Evolutionary conservation across 1,139 yeast genomes (phyloP).

Genomic region (Kazachstania sp.): DNA sequence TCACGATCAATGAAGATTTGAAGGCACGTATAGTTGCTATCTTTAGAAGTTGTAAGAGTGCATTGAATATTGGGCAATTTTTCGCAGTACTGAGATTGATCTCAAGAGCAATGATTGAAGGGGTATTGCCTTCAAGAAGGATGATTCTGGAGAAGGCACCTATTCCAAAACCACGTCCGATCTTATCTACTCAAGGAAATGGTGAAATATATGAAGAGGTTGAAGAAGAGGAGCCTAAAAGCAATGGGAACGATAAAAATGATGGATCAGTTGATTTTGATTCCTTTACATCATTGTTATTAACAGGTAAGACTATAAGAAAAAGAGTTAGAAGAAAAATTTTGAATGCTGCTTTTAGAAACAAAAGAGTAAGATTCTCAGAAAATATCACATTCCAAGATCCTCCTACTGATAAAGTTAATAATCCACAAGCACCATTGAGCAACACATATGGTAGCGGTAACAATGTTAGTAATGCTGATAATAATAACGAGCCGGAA

Average conservation of each 20-base stretch:
- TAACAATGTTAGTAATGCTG: slow-evolving; percentile 5
- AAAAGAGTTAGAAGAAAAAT: slow-evolving; percentile 31
- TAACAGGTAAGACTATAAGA: slow-evolving; percentile 53
- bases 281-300: slow-evolving; percentile 61
- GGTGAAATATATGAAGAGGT: slow-evolving; percentile 29
- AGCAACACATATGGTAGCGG: slow-evolving; percentile 6
- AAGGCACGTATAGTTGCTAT: slow-evolving; percentile 42
- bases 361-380: slow-evolving; percentile 61
- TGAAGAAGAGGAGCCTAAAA: slow-evolving; percentile 16
- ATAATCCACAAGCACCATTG: neutral
- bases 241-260: slow-evolving; percentile 20
- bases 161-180: slow-evolving; percentile 62
- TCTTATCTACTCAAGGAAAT: slow-evolving; percentile 42
- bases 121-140: slow-evolving; percentile 42
- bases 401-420: slow-evolving; percentile 6
- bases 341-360: slow-evolving; percentile 30
- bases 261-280: slow-evolving; percentile 49
- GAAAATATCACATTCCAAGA: slow-evolving; percentile 44
- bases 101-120: slow-evolving; percentile 40
- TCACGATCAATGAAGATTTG: slow-evolving; percentile 39
- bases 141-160: slow-evolving; percentile 47
- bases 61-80: slow-evolving; percentile 65
- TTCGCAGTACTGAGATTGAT: slow-evolving; percentile 62
- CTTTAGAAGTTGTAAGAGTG: slow-evolving; percentile 42
- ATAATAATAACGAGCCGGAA: slow-evolving; percentile 6